Conservation (phyloP, 768 basidiomycete species). For the Boletus subcaerulescens region DNA sequence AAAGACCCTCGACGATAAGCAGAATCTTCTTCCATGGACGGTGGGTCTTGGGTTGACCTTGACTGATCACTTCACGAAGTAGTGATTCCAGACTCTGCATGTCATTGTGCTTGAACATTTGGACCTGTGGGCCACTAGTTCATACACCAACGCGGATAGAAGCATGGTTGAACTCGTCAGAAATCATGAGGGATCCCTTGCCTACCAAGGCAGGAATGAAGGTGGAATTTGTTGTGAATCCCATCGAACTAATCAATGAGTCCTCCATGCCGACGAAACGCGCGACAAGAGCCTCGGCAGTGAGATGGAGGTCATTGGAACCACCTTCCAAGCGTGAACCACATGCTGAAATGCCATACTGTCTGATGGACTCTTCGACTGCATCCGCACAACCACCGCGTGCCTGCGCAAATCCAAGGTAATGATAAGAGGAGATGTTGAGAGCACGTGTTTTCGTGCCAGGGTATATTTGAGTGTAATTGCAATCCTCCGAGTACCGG, state of each 20-base stretch:
- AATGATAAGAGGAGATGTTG: constrained; percentile 98
- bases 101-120: constrained; percentile 97
- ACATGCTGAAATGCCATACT: constrained; percentile 77
- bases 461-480: constrained; percentile 71
- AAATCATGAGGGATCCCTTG: constrained; percentile 93
- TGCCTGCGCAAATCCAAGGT: constrained; percentile 96
- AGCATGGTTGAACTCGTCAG: constrained; percentile 95
- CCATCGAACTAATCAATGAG: constrained; percentile 89
- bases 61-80: constrained; percentile 87
- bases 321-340: constrained; percentile 83
- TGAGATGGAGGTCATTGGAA: constrained; percentile 78
- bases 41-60: constrained; percentile 97
- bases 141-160: constrained; percentile 92
- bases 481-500: constrained; percentile 79
- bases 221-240: constrained; percentile 94
- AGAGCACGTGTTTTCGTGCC: constrained; percentile 84
- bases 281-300: constrained; percentile 83
- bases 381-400: constrained; percentile 93
- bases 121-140: constrained; percentile 80
- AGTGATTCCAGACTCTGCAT: constrained; percentile 78
- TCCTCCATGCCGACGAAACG: constrained; percentile 90
- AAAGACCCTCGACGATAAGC: constrained; percentile 90
- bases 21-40: constrained; percentile 99
- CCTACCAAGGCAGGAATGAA: constrained; percentile 86
- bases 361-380: constrained; percentile 76